Base-by-base conservation (phyloP, 495 filamentous ascomycete genomes). In the Lasiosphaeris hirsuta region DNA sequence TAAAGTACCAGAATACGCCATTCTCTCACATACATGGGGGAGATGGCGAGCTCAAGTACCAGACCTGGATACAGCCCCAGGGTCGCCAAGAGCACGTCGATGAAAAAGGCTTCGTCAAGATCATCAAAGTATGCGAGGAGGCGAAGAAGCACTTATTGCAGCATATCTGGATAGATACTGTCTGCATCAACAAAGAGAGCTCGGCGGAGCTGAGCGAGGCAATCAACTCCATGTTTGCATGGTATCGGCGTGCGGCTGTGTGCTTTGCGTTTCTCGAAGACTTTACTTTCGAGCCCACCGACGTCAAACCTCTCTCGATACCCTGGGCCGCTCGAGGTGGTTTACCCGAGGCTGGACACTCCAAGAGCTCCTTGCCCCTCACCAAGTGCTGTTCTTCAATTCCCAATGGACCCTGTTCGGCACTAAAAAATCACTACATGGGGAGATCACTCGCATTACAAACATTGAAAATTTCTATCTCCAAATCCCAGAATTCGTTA, bases 171-270 rank as follows among this genome's bases (percentile, higher is more conserved):
- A 60, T 75, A 4, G 73, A 76, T 34, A 75, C 71, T 2, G 74
- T 70, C 44, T 76, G 73, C 45, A 76, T 75, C 55, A 63, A 76
- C 51, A 75, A 76, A 14, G 56, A 52, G 3, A 71, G 69, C 52
- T 75, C 70, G 17, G 64, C 68, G 1, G 72, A 77, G 49, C 61
- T 75, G 0, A 63, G 58, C 33, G 72, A 76, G 47, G 72, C 71
- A 35, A 74, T 79, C 34, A 79, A 78, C 30, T 75, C 73, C 2
- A 80, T 80, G 77, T 80, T 63, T 51, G 43, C 38, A 6, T 76
- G 69, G 73, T 75, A 75, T 18, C 30, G 59, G 14, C n/a, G 61
- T 0, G 63, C 72, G 6, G 23, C 9, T 0, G 42, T 68, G 0
- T 75, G 72, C 44, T 73, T 65, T 17, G 69, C 65, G 4, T 68